Conservation (phyloP, 129 eudicot species). For the Saposhnikovia divaricata region DNA sequence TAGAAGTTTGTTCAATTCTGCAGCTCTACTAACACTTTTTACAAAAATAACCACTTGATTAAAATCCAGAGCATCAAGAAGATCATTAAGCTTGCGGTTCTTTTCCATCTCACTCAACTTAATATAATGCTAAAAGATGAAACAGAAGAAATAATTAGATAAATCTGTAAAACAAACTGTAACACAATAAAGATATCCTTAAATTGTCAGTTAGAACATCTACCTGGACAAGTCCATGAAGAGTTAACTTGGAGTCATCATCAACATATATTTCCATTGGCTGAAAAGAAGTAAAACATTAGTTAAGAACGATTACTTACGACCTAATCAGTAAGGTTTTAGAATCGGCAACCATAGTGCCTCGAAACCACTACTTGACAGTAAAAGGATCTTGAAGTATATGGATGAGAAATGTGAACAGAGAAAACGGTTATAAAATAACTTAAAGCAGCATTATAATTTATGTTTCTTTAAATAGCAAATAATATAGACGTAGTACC, state of each 20-base stretch:
- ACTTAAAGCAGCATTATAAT: background rate
- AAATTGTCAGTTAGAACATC: background rate
- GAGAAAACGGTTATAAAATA: background rate
- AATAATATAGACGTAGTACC: background rate
- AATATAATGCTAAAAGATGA: slow-evolving; percentile 66
- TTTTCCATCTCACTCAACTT: slow-evolving; percentile 84
- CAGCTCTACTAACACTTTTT: slow-evolving; percentile 87
- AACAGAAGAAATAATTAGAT: background rate
- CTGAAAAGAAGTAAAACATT: slow-evolving; percentile 45
- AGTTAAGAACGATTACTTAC: background rate
- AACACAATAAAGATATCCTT: background rate
- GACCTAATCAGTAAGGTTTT: background rate
- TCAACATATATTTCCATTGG: slow-evolving; percentile 98
- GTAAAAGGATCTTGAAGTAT: background rate
- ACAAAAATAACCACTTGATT: slow-evolving; percentile 94
- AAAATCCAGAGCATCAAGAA: slow-evolving; percentile 87
- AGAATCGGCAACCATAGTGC: background rate
- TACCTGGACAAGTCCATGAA: slow-evolving; percentile 97
- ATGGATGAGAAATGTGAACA: background rate
- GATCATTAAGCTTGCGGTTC: slow-evolving; percentile 84
- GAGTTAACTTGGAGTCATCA: slow-evolving; percentile 91
- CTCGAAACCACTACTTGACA: background rate
- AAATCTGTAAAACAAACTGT: background rate
- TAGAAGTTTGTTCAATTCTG: slow-evolving; percentile 81
- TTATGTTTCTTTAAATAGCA: background rate